Evolutionary conservation across 139 green algal species (phyloP).

Genomic region (Choricystis sp.): DNA sequence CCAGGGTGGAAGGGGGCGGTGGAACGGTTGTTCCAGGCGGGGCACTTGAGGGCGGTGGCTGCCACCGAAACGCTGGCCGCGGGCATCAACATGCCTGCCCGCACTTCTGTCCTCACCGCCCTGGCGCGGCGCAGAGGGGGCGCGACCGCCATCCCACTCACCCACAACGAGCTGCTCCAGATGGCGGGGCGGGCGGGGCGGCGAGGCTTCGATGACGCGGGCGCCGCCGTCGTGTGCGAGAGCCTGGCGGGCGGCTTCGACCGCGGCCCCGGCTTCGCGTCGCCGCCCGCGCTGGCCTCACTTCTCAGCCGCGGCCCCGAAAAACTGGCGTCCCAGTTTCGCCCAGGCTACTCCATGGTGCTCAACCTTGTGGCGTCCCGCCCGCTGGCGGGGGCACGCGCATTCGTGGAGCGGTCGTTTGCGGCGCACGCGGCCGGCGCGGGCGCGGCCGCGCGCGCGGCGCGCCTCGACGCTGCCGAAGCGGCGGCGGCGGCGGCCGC

Average conservation of each 20-base stretch:
- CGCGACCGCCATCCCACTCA: slow-evolving; percentile 27
- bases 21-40: slow-evolving; percentile 75
- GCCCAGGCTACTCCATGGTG: slow-evolving; percentile 58
- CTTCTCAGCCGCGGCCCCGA: slow-evolving; percentile 37
- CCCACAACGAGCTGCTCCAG: slow-evolving; percentile 80
- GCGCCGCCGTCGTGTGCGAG: slow-evolving; percentile 59
- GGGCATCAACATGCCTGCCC: slow-evolving; percentile 96
- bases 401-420: slow-evolving; percentile 58
- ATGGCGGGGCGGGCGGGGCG: slow-evolving; percentile 59
- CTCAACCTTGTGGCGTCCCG: slow-evolving; percentile 71
- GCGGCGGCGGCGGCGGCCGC: slow-evolving; percentile 1
- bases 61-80: slow-evolving; percentile 93
- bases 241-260: too few relatives aligned
- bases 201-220: slow-evolving; percentile 60
- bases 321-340: slow-evolving; percentile 52
- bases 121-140: slow-evolving; percentile 45
- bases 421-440: slow-evolving; percentile 7
- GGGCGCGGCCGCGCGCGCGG: slow-evolving; percentile 2
- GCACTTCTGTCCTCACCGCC: slow-evolving; percentile 64
- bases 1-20: slow-evolving; percentile 83
- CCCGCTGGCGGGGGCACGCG: slow-evolving; percentile 40
- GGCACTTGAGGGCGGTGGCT: slow-evolving; percentile 73
- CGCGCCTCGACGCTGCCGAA: slow-evolving; percentile 10
- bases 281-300: slow-evolving; percentile 1
- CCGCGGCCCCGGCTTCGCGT: slow-evolving; percentile 8